Base-by-base conservation (phyloP, 768 basidiomycete genomes). In the Podaxis sp. region DNA sequence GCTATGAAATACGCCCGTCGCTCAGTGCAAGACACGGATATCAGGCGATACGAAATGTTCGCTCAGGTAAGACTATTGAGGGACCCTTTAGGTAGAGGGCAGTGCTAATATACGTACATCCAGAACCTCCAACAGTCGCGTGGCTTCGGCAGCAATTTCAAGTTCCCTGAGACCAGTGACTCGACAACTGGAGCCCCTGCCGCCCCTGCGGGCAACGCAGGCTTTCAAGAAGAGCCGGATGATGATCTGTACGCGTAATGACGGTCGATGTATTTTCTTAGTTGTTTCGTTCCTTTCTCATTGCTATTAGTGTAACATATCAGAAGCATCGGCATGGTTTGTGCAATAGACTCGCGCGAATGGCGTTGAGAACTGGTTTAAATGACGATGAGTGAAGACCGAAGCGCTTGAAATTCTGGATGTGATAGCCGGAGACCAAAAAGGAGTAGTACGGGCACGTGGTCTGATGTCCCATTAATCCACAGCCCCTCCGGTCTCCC, bases 21-120 rank as follows among this genome's bases (percentile, higher is more conserved):
- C 57, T 98, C 95, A 12, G 96, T 99, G 59, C 95, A 94, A 12
- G 96, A 98, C 72, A 88, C 92, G 67, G 96, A 99, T 72, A 96
- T 99, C 77, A 86, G 96, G 70, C 89, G 96, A 58, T 99, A 99
- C 76, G 96, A 99, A 85, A 95, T 97, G 89, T 99, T 99, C 76
- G 79, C 96, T 39, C 95, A 95, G 83, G 88, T 89, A 72, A 57
- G 83, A 22, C 71, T 22, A 57, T 63, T 57, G 52, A 12, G 52
- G 63, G 22, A 5, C 19, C 55, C 9, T 24, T 46, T 55, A 17
- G 61, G 33, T 60, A 22, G 15, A 36, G 52, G 24, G 46, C 52
- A n/a, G 30, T 64, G 30, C 61, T 69, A 15, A 65, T 44, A n/a
- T 59, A 12, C 13, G 59, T 57, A 46, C 63, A 49, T 65, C n/a